phyloP scores from a whole-genome alignment of 176 grass and related monocot species.

The Triticum turgidum region DNA sequence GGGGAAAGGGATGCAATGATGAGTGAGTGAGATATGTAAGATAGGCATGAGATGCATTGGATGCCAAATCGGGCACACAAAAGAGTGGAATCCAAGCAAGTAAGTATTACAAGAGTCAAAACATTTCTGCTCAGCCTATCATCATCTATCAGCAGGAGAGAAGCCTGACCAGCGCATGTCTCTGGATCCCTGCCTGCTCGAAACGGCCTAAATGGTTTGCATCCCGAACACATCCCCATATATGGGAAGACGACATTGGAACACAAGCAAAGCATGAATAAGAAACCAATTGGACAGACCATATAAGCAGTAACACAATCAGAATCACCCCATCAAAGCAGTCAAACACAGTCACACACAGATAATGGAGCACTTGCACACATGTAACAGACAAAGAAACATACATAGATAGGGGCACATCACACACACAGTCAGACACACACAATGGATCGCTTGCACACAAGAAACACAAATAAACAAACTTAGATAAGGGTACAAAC shows the following conservation, averaged over 20 bases:
- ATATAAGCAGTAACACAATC: too few species aligned
- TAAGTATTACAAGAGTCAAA: constrained; percentile 32
- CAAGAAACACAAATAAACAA: too few species aligned
- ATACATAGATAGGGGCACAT: too few species aligned
- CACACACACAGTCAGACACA: too few species aligned
- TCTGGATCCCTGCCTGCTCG: constrained; percentile 8
- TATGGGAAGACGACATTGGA: constrained; percentile 36
- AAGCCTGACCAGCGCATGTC: constrained; percentile 41
- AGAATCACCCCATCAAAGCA: too few species aligned
- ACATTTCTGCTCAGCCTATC: constrained; percentile 36
- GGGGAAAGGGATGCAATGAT: background rate
- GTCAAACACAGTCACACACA: too few species aligned
- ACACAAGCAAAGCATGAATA: background rate
- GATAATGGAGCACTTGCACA: too few species aligned
- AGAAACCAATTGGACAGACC: background rate
- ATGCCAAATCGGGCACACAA: constrained; percentile 56
- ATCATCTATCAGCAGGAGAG: background rate
- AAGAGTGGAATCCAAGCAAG: constrained; percentile 14
- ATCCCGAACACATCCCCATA: constrained; percentile 39
- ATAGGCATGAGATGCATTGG: background rate
- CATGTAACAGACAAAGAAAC: too few species aligned
- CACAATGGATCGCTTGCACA: too few species aligned
- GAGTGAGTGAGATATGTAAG: background rate
- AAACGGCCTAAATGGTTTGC: constrained; percentile 30
- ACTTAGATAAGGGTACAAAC: too few species aligned